Evolutionary conservation across 1,284 basidiomycete genomes (phyloP), one percentile per base, ranked within the genome.

Genomic region (Neolentinus lepideus): DNA sequence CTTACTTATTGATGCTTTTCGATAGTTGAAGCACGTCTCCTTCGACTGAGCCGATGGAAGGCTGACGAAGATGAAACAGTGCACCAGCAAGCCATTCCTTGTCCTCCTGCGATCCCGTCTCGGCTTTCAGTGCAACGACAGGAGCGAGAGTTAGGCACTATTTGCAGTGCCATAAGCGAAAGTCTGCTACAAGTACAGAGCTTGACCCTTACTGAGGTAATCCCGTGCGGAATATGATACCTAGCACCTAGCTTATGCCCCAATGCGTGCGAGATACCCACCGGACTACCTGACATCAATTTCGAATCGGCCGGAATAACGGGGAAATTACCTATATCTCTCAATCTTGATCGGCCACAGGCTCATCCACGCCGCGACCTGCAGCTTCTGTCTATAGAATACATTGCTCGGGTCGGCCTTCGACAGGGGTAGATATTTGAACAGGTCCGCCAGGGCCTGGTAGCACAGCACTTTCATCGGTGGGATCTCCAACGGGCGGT

Each of bases 301-400:
- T 21, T 3, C 31, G 9, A 21, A 12, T 54, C 31, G 52, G 24
- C 24, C 29, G n/a, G 24, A 25, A 16, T 19, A 12, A 54, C 10
- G 12, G 3, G 16, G 38, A 14, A 19, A 29, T 57, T 57, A 82
- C 85, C 73, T 74, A 60, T 83, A 79, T 62, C 71, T 75, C 62
- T 83, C 82, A 16, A 74, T 58, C 67, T 76, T 77, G 54, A 75
- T 70, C 0, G 89, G 88, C 84, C 85, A 91, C 12, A 90, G 66
- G 54, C 84, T 87, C 83, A 88, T 88, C 88, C 88, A 91, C 0
- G 85, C 79, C 0, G 88, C 90, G 31, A 92, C 59, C 66, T 89
- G 83, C 3, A 91, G 74, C 62, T 79, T 83, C 63, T 90, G 86
- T 19, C 91, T 78, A 51, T 76, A 66, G 14, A 77, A 77, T 19